A percentile compares a stretch with the other conserved stretches of the same genome.
Evolutionary conservation across 805 yeast species (phyloP).

Genomic region (Kluyveromyces nonfermentans): DNA sequence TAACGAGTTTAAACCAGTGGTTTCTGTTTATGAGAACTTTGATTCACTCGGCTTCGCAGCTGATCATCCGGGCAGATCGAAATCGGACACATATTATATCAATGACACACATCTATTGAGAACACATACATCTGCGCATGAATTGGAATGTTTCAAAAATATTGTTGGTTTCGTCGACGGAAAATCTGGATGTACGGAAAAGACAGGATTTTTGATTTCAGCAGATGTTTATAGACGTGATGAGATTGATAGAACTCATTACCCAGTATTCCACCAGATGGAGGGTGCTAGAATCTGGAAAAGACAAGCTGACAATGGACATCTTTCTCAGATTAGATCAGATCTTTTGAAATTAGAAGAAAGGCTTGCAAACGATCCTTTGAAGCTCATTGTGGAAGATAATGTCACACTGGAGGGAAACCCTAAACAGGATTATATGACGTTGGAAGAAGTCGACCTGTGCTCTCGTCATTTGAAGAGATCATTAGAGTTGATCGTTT

Average conservation of each 20-base stretch:
- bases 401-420: conserved; percentile 49
- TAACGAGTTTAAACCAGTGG: conserved; percentile 76
- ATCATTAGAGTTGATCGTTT: conserved; percentile 74
- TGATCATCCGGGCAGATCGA: conserved; percentile 90
- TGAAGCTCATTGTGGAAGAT: conserved; percentile 69
- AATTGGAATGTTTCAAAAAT: conserved; percentile 43
- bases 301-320: conserved; percentile 23
- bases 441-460: conserved; percentile 55
- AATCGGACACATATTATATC: conserved; percentile 86
- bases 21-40: conserved; percentile 73
- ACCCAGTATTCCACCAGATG: conserved; percentile 96
- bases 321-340: conserved; percentile 37
- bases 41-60: conserved; percentile 85
- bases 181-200: conserved; percentile 6
- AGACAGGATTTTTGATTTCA: conserved; percentile 83
- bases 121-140: conserved; percentile 97
- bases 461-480: conserved; percentile 73
- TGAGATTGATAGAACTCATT: conserved; percentile 91
- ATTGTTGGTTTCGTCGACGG: conserved; percentile 4
- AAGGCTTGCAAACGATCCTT: conserved; percentile 20
- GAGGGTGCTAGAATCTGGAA: conserved; percentile 92
- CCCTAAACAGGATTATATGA: conserved; percentile 76
- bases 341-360: conserved; percentile 62
- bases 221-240: conserved; percentile 96
- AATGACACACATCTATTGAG: conserved; percentile 65